Conservation (phyloP, 2,329 filamentous ascomycete genomes). For the Aspergillus persii region DNA sequence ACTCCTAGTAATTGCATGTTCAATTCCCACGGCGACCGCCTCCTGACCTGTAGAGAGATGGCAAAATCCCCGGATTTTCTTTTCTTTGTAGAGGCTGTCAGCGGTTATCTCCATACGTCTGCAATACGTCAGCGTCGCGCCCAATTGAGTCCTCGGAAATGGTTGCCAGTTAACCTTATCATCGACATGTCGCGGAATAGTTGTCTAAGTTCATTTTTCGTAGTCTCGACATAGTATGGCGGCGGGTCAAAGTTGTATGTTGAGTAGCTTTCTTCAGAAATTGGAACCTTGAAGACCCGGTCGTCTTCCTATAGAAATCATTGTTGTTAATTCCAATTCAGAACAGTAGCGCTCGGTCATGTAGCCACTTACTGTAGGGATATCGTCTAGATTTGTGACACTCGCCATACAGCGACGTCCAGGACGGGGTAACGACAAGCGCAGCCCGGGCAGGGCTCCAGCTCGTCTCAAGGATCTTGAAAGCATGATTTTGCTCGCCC, state of each 20-base stretch:
- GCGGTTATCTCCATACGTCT: constrained; percentile 98
- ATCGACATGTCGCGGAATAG: constrained; percentile 97
- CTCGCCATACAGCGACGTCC: constrained; percentile 15
- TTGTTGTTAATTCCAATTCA: neutral
- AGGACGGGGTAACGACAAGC: neutral
- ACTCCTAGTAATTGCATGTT: constrained; percentile 82
- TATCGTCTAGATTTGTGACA: constrained; percentile 11
- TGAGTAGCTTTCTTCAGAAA: constrained; percentile 96
- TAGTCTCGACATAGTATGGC: constrained; percentile 80
- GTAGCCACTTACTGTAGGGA: constrained; percentile 10
- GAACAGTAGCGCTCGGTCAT: neutral
- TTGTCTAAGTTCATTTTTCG: constrained; percentile 91
- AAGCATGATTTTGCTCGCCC: constrained; percentile 7
- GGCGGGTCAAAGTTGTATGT: constrained; percentile 96
- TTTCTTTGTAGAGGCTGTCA: constrained; percentile 96
- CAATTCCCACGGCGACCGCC: constrained; percentile 91
- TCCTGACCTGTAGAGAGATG: constrained; percentile 96
- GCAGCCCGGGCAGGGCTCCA: neutral
- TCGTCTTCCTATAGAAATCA: constrained; percentile 62
- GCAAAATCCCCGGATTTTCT: constrained; percentile 98
- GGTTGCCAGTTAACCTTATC: constrained; percentile 65
- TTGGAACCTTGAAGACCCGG: constrained; percentile 78
- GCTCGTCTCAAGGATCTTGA: constrained; percentile 7
- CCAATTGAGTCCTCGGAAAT: neutral
- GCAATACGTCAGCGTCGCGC: constrained; percentile 4